Evolutionary conservation across 495 filamentous ascomycete species (phyloP).

Genomic region (Hypoxylon intermedium): DNA sequence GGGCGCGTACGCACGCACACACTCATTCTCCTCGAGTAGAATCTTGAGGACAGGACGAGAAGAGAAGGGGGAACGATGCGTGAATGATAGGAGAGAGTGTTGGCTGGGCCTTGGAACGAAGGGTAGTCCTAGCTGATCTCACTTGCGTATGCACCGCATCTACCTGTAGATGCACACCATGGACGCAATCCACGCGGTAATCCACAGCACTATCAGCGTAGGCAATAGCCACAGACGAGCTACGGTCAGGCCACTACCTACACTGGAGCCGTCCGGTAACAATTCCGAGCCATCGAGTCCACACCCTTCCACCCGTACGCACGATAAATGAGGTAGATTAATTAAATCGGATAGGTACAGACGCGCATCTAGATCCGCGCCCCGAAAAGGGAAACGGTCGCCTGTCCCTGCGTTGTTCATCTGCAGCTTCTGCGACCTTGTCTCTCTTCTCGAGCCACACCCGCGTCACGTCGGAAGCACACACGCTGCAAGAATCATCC

Average conservation of each 20-base stretch:
- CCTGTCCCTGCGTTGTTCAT: constrained; percentile 6
- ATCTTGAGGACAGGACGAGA: no score
- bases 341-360: no score
- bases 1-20: no score
- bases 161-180: background rate
- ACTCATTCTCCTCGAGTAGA: no score
- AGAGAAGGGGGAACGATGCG: no score
- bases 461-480: constrained; percentile 13
- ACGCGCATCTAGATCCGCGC: no score
- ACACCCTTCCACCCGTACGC: constrained; percentile 6
- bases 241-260: no score
- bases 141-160: background rate
- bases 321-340: background rate
- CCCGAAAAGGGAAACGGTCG: constrained; percentile 14
- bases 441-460: constrained; percentile 13
- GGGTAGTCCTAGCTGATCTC: constrained; percentile 15
- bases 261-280: constrained; percentile 4
- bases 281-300: constrained; percentile 13
- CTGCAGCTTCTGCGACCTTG: no score
- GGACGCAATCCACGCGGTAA: constrained; percentile 7
- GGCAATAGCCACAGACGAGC: constrained; percentile 3
- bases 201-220: constrained; percentile 14
- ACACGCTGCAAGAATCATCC: no score
- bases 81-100: no score
- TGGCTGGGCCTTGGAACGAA: no score